Percentiles rank a stretch among this genome's conserved stretches.
These are phyloP conservation scores for Isabelozyma heimii DNA, from an alignment of 805 yeast species.

Conservation along the genomic window DNA sequence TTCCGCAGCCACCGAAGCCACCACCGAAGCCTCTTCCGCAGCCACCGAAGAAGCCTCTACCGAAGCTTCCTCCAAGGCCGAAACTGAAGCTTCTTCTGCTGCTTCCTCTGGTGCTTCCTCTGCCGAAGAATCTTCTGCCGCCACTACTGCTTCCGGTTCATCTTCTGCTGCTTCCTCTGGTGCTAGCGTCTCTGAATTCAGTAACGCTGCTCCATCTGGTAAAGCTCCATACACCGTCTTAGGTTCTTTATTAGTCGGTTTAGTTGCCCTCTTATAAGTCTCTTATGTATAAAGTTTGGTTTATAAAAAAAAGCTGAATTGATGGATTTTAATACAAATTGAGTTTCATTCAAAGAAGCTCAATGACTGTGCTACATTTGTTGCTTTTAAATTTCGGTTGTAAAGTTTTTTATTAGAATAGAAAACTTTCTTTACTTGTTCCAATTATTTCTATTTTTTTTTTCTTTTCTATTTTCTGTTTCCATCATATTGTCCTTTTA, in stretches of 20 bases:
- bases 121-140: not conserved
- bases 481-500: too few species aligned
- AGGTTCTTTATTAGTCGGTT: not conserved
- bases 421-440: too few species aligned
- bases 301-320: too few species aligned
- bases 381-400: too few species aligned
- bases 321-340: not conserved
- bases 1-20: not conserved
- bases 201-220: not conserved
- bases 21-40: not conserved
- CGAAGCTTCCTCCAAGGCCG: not conserved
- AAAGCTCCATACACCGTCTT: not conserved
- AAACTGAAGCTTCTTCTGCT: not conserved
- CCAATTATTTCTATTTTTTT: too few species aligned
- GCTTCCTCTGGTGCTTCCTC: not conserved
- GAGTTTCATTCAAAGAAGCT: not conserved
- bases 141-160: not conserved
- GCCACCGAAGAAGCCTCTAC: not conserved
- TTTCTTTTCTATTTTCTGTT: too few species aligned
- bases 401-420: too few species aligned
- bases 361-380: not conserved
- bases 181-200: not conserved
- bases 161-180: not conserved
- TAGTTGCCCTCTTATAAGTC: not conserved
- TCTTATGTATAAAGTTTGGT: not conserved